Percentiles rank a stretch among this genome's conserved stretches.
These are phyloP conservation scores for Arctostaphylos glauca DNA, from an alignment of 148 eudicot species.

Conservation along the genomic window DNA sequence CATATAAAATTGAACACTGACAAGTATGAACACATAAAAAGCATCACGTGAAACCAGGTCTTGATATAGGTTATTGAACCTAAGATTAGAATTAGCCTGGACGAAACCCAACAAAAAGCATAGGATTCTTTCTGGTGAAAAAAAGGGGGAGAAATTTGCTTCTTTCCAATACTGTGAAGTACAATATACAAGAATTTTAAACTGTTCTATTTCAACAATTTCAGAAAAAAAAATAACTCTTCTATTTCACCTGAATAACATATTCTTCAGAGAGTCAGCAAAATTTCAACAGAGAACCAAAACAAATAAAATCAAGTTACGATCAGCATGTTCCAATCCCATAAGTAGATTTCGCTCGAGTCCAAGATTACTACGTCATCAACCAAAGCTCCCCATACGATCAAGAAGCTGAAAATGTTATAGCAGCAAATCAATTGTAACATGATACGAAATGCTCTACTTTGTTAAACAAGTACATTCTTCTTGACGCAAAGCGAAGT, in stretches of 20 bases:
- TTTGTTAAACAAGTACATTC: background rate
- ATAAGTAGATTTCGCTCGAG: background rate
- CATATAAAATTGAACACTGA: too few species aligned
- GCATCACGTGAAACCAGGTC: too few species aligned
- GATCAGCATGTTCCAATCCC: background rate
- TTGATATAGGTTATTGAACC: too few species aligned
- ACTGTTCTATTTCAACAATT: too few species aligned
- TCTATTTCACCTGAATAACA: background rate
- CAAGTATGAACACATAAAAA: too few species aligned
- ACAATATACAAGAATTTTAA: too few species aligned
- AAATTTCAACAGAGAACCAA: background rate
- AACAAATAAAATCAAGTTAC: background rate
- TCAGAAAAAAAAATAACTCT: background rate
- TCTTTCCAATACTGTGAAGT: too few species aligned
- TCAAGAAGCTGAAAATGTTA: constrained; percentile 15
- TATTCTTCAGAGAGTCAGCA: background rate
- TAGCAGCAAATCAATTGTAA: background rate
- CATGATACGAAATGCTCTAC: background rate
- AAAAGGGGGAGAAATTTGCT: too few species aligned
- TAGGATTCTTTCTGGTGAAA: too few species aligned
- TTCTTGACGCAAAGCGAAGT: background rate
- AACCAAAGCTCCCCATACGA: constrained; percentile 4
- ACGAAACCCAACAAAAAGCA: too few species aligned
- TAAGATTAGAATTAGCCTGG: too few species aligned
- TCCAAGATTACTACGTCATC: background rate